Evolutionary conservation across 148 eudicot genomes (phyloP).

Genomic region (Vaccinium darrowii): DNA sequence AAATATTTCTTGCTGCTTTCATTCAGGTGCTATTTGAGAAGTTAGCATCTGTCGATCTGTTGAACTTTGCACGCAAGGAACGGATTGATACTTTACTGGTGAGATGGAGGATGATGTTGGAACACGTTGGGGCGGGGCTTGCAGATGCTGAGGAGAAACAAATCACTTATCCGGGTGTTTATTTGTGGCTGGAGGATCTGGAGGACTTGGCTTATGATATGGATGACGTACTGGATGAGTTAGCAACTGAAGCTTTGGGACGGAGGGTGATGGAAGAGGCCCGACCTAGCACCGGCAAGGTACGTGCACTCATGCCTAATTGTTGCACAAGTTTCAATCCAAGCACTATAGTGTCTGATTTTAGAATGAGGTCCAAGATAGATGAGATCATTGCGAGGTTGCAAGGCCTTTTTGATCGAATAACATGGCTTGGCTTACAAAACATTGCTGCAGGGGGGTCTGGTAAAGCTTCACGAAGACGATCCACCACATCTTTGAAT

Average conservation of each 20-base stretch:
- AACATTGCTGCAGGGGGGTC: not conserved
- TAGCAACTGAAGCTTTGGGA: constrained; percentile 15
- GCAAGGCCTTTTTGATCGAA: constrained; percentile 6
- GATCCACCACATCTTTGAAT: not conserved
- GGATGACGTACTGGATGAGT: constrained; percentile 35
- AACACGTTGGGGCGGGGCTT: constrained; percentile 20
- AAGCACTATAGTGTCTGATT: not conserved
- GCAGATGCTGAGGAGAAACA: constrained; percentile 40
- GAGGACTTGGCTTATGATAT: constrained; percentile 27
- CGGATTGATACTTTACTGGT: constrained; percentile 8
- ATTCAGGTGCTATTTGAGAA: not conserved
- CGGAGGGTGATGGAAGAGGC: not conserved
- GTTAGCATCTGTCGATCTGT: constrained; percentile 19
- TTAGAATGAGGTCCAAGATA: constrained; percentile 9
- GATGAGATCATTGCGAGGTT: constrained; percentile 15
- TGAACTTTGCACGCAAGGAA: constrained; percentile 15
- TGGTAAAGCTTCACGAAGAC: not conserved
- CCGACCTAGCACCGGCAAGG: not conserved
- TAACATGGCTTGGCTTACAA: constrained; percentile 5
- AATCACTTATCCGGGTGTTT: not conserved
- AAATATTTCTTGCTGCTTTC: not conserved
- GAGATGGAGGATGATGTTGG: constrained; percentile 9
- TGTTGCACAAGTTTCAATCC: not conserved
- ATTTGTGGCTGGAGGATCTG: constrained; percentile 25
- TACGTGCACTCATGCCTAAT: not conserved